Base-by-base conservation (phyloP, 805 yeast species). In the Lipomyces orientalis region DNA sequence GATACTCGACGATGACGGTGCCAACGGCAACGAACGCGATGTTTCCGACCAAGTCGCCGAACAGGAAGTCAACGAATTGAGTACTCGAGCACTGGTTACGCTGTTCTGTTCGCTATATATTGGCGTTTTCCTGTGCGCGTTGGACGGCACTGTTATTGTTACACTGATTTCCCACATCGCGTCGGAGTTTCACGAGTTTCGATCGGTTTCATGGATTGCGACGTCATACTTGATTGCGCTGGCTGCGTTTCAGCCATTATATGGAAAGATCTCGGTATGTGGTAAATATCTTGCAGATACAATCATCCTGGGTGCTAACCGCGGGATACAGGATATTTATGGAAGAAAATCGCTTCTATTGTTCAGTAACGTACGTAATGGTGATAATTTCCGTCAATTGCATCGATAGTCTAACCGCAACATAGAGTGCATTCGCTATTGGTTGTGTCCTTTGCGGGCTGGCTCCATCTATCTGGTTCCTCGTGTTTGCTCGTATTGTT, bases 181-280 rank as follows among this genome's bases (percentile, higher is more conserved):
- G 22, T 82, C 87, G 8, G 87, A 86, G 33, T 81, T 88, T 75
- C 77, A 85, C 58, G 86, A 85, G 61, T 80, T 87, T 51, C 81
- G 83, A 33, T 74, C 83, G 9, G 79, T 87, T 2, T 79, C 88
- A 0, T 90, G 94, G 94, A 89, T 90, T 2, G 93, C 93, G 1
- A 87, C 93, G 0, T 85, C 91, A 0, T 88, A 89, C 65, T 79
- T 91, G 35, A 79, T 90, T 33, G 87, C 94, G 0, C 86, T 86
- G 67, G 86, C 91, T 2, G 90, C 91, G 0, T 89, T 89, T 77
- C 95, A 90, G 78, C 95, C 93, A 0, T 76, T 90, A 35, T 88
- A 87, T 66, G 95, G 95, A 5, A 85, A 88, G 66, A 79, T 89
- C 39, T 66, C 70, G 16, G 65, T 62, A 58, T 25, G 65, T 16